Percentiles rank a stretch among this genome's conserved stretches.
phyloP scores from a whole-genome alignment of 495 filamentous ascomycete species.

The Xylaria sp. region DNA sequence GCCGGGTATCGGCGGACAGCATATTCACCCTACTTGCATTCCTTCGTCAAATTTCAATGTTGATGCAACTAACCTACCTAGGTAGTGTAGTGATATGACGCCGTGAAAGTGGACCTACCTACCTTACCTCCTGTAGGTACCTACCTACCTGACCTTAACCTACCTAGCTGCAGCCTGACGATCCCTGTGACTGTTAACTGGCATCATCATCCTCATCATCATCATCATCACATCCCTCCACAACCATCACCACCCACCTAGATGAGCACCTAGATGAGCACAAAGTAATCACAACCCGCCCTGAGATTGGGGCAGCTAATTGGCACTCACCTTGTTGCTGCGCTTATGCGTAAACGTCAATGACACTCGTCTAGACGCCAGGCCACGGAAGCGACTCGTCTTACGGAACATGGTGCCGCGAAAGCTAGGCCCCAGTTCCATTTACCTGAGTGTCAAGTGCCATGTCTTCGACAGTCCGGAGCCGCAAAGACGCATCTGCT shows the following conservation, averaged over 20 bases:
- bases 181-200: no score
- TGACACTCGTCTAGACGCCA: background rate
- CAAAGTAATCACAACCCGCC: background rate
- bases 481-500: conserved; percentile 23
- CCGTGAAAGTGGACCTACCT: no score
- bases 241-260: background rate
- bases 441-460: no score
- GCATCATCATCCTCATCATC: no score
- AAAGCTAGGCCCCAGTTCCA: conserved; percentile 8
- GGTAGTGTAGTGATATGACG: background rate
- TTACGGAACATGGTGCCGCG: conserved; percentile 23
- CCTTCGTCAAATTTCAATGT: background rate
- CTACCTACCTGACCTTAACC: no score
- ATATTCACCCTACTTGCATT: background rate
- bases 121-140: no score
- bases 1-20: background rate
- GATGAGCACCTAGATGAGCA: background rate
- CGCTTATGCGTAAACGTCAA: background rate
- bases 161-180: no score
- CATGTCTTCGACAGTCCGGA: conserved; percentile 15
- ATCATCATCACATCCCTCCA: conserved; percentile 6
- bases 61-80: no score
- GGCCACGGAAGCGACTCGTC: conserved; percentile 3
- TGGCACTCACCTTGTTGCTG: background rate
- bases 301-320: background rate